A percentile compares a stretch with the other conserved stretches of the same genome.
Conservation (phyloP, 2,329 filamentous ascomycete genomes). For the Myotisia sp. region DNA sequence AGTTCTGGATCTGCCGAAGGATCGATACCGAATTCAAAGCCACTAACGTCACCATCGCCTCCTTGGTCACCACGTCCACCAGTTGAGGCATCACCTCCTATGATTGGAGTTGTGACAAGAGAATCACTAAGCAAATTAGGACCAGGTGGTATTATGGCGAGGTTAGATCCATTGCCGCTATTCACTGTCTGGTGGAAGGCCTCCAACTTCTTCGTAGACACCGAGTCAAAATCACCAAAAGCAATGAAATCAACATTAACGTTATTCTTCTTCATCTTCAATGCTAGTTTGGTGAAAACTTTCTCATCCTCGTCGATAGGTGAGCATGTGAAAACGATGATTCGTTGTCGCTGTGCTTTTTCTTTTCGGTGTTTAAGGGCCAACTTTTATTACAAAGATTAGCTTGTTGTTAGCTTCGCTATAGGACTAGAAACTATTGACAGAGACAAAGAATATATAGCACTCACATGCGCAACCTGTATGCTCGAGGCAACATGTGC, state of each 20-base stretch:
- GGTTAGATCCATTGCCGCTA: conserved; percentile 75
- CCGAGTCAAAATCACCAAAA: conserved; percentile 85
- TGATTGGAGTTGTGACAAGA: conserved; percentile 74
- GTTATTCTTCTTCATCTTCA: conserved; percentile 98
- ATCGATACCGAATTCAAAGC: conserved; percentile 82
- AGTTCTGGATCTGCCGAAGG: conserved; percentile 85
- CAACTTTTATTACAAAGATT: conserved; percentile 43
- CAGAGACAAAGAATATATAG: no score
- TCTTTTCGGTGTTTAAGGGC: conserved; percentile 97
- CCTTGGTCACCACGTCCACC: conserved; percentile 36
- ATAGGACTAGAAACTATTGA: no score
- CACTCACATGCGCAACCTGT: conserved; percentile 77
- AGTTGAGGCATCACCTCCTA: conserved; percentile 63
- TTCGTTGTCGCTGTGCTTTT: conserved; percentile 88
- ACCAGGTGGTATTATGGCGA: conserved; percentile 81
- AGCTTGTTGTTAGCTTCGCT: not conserved
- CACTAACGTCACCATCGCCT: conserved; percentile 42
- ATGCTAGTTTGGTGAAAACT: conserved; percentile 73
- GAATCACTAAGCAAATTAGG: conserved; percentile 86
- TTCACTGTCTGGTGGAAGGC: conserved; percentile 91
- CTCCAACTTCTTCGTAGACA: conserved; percentile 76
- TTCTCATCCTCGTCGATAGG: conserved; percentile 82
- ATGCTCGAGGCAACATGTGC: conserved; percentile 85
- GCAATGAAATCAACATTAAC: conserved; percentile 88
- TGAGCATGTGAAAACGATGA: conserved; percentile 94